phyloP scores from a whole-genome alignment of 441 rosid genomes.

The Pelargonium australe region DNA sequence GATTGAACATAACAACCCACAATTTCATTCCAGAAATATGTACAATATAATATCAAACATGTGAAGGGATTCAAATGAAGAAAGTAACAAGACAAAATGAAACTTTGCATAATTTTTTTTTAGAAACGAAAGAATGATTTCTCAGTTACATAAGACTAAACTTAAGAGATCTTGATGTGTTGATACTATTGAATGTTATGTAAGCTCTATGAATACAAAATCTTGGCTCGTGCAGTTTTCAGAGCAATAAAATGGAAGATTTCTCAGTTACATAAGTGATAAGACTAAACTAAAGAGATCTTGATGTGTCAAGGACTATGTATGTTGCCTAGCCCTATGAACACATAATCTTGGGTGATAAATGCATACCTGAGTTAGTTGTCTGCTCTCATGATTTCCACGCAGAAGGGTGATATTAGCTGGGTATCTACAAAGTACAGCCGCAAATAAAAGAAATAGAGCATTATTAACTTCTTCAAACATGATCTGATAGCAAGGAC shows the following conservation, averaged over 20 bases:
- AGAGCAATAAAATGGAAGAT: too few relatives aligned
- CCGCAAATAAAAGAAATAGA: constrained; percentile 15
- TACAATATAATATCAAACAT: not conserved
- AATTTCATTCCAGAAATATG: not conserved
- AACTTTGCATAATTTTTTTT: not conserved
- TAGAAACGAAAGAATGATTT: too few relatives aligned
- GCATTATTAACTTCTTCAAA: constrained; percentile 4
- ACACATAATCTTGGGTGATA: constrained; percentile 4
- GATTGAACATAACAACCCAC: not conserved
- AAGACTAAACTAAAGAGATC: not conserved
- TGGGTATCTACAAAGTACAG: constrained; percentile 59
- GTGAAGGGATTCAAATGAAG: not conserved
- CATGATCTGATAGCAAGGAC: not conserved
- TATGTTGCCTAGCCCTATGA: not conserved
- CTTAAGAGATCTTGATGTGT: too few relatives aligned
- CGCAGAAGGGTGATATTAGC: constrained; percentile 96
- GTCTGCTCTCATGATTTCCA: constrained; percentile 99
- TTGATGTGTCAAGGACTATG: not conserved
- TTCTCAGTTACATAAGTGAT: not conserved
- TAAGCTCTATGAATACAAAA: too few relatives aligned
- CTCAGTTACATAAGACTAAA: too few relatives aligned
- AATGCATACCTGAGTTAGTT: constrained; percentile 78
- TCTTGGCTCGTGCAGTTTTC: too few relatives aligned
- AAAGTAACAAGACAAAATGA: not conserved
- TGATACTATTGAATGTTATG: too few relatives aligned